phyloP scores from a whole-genome alignment of 2,329 filamentous ascomycete genomes.

The Paracamarosporium sp. region DNA sequence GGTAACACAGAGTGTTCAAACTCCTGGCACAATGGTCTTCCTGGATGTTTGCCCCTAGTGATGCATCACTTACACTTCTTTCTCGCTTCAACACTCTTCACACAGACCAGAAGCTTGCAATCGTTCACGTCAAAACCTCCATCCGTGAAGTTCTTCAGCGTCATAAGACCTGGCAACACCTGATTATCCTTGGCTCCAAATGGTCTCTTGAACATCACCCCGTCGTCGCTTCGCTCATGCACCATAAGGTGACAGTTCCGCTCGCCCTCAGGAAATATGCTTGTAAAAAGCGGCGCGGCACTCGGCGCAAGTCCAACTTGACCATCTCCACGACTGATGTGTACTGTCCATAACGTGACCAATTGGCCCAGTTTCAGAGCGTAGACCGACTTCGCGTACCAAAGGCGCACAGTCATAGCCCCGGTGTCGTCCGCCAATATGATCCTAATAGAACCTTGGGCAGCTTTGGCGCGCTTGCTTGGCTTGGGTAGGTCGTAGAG shows the following conservation, averaged over 20 bases:
- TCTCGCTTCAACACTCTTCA: conserved; percentile 62
- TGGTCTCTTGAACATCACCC: conserved; percentile 54
- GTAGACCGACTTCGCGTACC: conserved; percentile 54
- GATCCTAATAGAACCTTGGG: conserved; percentile 61
- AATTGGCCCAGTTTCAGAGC: conserved; percentile 60
- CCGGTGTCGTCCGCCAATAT: conserved; percentile 64
- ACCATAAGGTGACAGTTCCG: conserved; percentile 61
- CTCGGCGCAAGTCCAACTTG: conserved; percentile 49
- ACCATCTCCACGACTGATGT: conserved; percentile 56
- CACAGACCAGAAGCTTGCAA: conserved; percentile 62
- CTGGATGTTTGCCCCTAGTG: background rate
- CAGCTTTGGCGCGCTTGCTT: conserved; percentile 52
- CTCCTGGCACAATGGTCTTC: too few species aligned
- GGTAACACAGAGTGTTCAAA: background rate
- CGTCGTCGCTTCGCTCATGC: conserved; percentile 56
- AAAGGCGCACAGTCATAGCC: conserved; percentile 62
- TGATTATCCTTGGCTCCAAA: conserved; percentile 49
- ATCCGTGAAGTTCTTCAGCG: conserved; percentile 60
- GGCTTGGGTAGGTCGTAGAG: conserved; percentile 54
- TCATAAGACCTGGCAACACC: conserved; percentile 60
- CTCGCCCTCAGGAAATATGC: conserved; percentile 65
- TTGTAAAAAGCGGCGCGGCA: conserved; percentile 58
- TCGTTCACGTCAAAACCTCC: conserved; percentile 61
- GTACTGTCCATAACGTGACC: conserved; percentile 64
- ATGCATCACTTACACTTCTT: conserved; percentile 51